Base-by-base conservation (phyloP, 2,329 filamentous ascomycete species). In the Aspergillus novofumigatus region DNA sequence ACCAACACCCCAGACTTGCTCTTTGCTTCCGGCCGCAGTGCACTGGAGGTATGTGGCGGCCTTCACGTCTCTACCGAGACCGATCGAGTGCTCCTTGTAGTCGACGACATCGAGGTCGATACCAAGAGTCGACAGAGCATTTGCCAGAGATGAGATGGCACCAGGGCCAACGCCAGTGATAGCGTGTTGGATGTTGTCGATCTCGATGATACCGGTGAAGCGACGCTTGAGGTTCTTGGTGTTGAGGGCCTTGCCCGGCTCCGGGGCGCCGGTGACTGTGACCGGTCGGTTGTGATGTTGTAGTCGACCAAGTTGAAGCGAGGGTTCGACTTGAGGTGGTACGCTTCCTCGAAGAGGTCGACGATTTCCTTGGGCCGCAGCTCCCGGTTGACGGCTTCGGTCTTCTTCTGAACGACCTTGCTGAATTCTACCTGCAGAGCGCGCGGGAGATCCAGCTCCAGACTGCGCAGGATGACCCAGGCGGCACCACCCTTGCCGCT, bases 31-130 rank as follows among this genome's bases (percentile, higher is more conserved):
- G 3, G 83, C 77, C 21, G 86, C 82, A 28, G 83, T 92, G 75
- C 92, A 96, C 75, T 97, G 90, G 62, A 97, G 96, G 72, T 95
- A 97, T 2, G 92, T 91, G 1, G 92, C 93, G n/a, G 93, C 93
- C 79, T 95, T 95, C 64, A 93, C 91, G 59, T 91, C 85, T 56
- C 86, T 84, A 59, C 90, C 91, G 52, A 82, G 81, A 63, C 91
- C 91, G 65, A 97, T 92, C 28, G 92, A 89, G 76, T 97, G 93
- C 75, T 97, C 94, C 80, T 95, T 96, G 81, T 97, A 97, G 73
- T 97, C 91, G 49, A 87, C 85, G 52, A 97, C 91, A 70, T 97
- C 93, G 25, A 97, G 80, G 69, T 95, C 88, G 62, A 97, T 88
- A 57, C 91, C 90, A 35, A 97, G 77, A 17, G 81, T 81, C 65